Base-by-base conservation (phyloP, 23 red algal genomes). In the Porphyridium purpureum region DNA sequence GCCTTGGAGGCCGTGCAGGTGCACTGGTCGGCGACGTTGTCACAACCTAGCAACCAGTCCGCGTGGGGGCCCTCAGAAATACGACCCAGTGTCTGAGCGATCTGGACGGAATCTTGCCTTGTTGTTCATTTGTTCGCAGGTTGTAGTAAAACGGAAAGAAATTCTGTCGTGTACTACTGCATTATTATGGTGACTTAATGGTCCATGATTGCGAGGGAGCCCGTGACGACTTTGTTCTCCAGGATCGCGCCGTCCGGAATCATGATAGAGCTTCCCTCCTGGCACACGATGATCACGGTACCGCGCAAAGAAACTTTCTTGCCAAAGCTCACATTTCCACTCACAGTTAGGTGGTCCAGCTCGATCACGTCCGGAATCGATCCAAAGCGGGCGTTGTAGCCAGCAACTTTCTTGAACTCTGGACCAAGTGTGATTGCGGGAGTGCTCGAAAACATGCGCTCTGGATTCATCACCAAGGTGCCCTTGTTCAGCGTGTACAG, bases 311-410 rank as follows among this genome's bases (percentile, higher is more conserved):
- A 55, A 32, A 68, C 75, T 28, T 72, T 62, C 26, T 69, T 67
- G 2, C 88, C 88, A 52, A 95, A 95, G 17, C 31, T 58, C 24
- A 95, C 88, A 52, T 83, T 71, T 4, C 88, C 88, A 7, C 65
- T 75, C 1, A 95, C 88, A n/a, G 88, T 95, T 9, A 95, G 47
- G 38, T 83, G 78, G 30, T 95, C 88, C 32, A 95, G 59, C 57
- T 95, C 88, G 26, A 95, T 50, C n/a, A 95, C 69, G 42, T 95
- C 79, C 0, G 88, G 88, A 33, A 86, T 95, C 32, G 59, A 80
- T 15, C 78, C 88, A 25, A 95, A 79, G 36, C 88, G 72, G 5
- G 69, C 60, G 55, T 74, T 64, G 52, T 84, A 95, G 34, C 76
- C 66, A 29, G 30, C 69, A 3, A 95, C 88, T 66, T 95, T 95